These are phyloP conservation scores for Tolypocladium paradoxum DNA, from an alignment of 2,329 filamentous ascomycete genomes.

Conservation along the genomic window DNA sequence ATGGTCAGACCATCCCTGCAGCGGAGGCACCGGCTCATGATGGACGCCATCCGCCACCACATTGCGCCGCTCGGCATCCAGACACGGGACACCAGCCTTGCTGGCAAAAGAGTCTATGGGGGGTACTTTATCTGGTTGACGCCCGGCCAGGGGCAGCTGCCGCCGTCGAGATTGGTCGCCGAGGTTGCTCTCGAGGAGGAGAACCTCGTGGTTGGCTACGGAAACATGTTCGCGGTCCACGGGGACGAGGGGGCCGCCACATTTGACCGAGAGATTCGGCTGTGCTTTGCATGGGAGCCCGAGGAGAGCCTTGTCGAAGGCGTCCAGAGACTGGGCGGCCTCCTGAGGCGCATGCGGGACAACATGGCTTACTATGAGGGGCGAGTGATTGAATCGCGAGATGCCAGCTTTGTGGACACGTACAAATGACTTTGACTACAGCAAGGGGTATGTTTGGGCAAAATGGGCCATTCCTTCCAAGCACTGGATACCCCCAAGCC, in stretches of 20 bases:
- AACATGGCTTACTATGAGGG: conserved; percentile 16
- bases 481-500: too few relatives aligned
- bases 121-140: conserved; percentile 82
- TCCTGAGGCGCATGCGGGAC: conserved; percentile 24
- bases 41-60: conserved; percentile 45
- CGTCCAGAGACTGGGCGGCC: conserved; percentile 47
- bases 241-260: conserved; percentile 40
- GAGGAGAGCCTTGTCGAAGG: conserved; percentile 57
- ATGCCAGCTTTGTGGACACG: conserved; percentile 10
- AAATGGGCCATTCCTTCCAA: not conserved
- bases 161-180: conserved; percentile 44
- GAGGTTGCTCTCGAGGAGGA: conserved; percentile 48
- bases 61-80: conserved; percentile 52
- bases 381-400: conserved; percentile 2
- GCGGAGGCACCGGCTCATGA: conserved; percentile 38
- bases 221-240: conserved; percentile 57
- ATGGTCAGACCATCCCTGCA: conserved; percentile 34
- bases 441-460: not conserved
- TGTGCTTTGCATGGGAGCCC: conserved; percentile 66
- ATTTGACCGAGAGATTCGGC: conserved; percentile 50
- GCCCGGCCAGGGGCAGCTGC: conserved; percentile 35
- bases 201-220: conserved; percentile 56
- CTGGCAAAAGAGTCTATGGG: conserved; percentile 45
- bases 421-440: conserved; percentile 15
- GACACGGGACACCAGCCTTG: conserved; percentile 25